A percentile compares a stretch with the other conserved stretches of the same genome.
phyloP scores from a whole-genome alignment of 805 yeast species.

The Yarrowia sp. region DNA sequence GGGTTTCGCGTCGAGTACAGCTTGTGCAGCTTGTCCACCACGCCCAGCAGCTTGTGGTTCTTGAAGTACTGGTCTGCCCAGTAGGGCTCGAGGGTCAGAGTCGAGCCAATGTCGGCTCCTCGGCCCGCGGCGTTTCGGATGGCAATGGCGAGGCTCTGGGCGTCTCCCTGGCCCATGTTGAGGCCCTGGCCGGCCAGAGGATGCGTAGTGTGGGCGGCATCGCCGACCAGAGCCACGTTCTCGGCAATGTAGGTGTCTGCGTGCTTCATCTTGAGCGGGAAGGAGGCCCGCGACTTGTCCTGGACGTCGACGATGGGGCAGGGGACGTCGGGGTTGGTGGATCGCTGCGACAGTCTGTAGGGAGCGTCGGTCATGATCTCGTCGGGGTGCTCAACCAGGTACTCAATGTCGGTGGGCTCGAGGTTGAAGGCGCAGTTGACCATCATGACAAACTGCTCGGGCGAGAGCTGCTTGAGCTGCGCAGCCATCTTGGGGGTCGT shows the following conservation, averaged over 20 bases:
- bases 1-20: constrained; percentile 68
- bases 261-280: constrained; percentile 85
- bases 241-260: constrained; percentile 85
- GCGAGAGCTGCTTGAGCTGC: constrained; percentile 56
- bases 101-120: constrained; percentile 85
- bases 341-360: constrained; percentile 59
- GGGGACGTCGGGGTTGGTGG: constrained; percentile 59
- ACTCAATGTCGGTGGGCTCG: constrained; percentile 71
- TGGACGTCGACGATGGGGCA: constrained; percentile 59
- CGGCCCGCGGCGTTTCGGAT: constrained; percentile 67
- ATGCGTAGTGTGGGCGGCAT: constrained; percentile 97
- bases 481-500: constrained; percentile 73
- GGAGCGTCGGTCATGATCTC: constrained; percentile 57
- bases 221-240: constrained; percentile 91
- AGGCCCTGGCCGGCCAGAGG: constrained; percentile 98
- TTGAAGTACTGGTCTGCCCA: constrained; percentile 77
- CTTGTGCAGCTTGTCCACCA: constrained; percentile 89
- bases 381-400: constrained; percentile 51
- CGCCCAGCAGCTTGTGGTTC: constrained; percentile 79
- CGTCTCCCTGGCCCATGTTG: constrained; percentile 97
- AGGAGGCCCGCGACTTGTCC: constrained; percentile 70
- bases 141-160: constrained; percentile 63
- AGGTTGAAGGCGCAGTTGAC: constrained; percentile 87
- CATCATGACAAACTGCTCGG: constrained; percentile 61
- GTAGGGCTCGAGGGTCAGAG: constrained; percentile 79